Conservation (phyloP, 495 filamentous ascomycete species). For the Xylaria bambusicola region DNA sequence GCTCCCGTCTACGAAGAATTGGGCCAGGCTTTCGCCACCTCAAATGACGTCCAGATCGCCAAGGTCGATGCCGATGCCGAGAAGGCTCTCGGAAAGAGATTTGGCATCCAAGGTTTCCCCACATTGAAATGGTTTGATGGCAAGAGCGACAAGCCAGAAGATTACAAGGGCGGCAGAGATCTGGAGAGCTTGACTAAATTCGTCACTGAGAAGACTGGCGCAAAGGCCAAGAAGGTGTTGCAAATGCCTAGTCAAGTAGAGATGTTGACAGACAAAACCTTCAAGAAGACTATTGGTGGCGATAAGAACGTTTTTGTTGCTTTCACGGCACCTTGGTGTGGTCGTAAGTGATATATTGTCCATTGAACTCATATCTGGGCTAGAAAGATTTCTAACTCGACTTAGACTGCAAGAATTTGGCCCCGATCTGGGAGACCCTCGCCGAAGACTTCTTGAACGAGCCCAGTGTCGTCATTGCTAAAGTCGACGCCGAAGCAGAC, state of each 20-base stretch:
- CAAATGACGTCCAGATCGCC: constrained; percentile 80
- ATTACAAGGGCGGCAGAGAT: constrained; percentile 87
- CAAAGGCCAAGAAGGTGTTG: constrained; percentile 72
- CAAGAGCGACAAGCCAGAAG: constrained; percentile 82
- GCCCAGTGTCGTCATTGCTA: constrained; percentile 77
- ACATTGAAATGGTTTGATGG: constrained; percentile 98
- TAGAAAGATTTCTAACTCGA: constrained; percentile 29
- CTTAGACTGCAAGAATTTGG: constrained; percentile 93
- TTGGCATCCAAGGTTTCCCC: constrained; percentile 91
- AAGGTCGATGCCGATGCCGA: constrained; percentile 96
- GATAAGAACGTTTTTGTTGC: constrained; percentile 93
- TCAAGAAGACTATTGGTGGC: constrained; percentile 74
- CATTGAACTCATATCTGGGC: no score
- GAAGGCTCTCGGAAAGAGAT: constrained; percentile 77
- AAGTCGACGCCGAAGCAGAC: constrained; percentile 89
- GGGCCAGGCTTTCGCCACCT: constrained; percentile 68
- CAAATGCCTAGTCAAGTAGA: constrained; percentile 68
- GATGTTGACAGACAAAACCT: constrained; percentile 77
- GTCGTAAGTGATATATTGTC: constrained; percentile 65
- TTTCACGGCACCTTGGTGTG: constrained; percentile 97
- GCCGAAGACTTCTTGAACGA: constrained; percentile 82
- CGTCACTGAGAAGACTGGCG: constrained; percentile 84
- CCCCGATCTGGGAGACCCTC: constrained; percentile 85
- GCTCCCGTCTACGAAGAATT: constrained; percentile 95
- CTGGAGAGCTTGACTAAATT: constrained; percentile 80